Conservation (phyloP, 2,329 filamentous ascomycete genomes). For the Hypoxylon sp. region DNA sequence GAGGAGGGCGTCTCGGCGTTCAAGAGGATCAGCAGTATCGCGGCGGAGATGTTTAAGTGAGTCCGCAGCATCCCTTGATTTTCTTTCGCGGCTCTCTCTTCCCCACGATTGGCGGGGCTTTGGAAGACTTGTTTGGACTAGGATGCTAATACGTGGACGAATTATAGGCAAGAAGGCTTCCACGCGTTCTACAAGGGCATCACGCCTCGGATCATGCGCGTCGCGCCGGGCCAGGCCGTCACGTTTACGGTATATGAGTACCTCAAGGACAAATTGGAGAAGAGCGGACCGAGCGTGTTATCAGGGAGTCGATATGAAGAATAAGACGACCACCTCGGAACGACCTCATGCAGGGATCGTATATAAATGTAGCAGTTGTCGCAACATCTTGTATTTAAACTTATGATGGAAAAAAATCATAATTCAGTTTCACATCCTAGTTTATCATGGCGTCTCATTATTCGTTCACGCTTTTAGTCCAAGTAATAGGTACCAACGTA, state of each 20-base stretch:
- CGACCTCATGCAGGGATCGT: not conserved
- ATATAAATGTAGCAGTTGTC: not conserved
- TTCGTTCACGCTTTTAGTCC: not conserved
- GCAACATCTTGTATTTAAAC: conserved; percentile 17
- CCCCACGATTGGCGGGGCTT: no score
- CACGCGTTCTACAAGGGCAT: conserved; percentile 99
- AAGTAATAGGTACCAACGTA: not conserved
- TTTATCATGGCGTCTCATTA: conserved; percentile 5
- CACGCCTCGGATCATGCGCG: conserved; percentile 95
- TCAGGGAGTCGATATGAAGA: conserved; percentile 73
- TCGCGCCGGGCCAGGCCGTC: conserved; percentile 90
- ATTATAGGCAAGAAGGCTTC: conserved; percentile 81
- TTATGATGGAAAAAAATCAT: conserved; percentile 16
- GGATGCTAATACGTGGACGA: not conserved
- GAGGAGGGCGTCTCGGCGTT: conserved; percentile 82
- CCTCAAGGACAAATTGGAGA: conserved; percentile 76
- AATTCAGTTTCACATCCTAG: conserved; percentile 10
- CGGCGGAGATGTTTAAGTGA: conserved; percentile 82
- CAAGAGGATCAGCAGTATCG: conserved; percentile 79
- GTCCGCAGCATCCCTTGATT: conserved; percentile 39
- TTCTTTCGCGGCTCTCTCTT: not conserved
- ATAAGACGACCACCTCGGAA: conserved; percentile 45
- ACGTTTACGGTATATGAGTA: conserved; percentile 81
- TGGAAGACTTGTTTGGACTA: not conserved
- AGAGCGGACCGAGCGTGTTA: conserved; percentile 65